Conservation (phyloP, 805 yeast genomes). For the Ogataea methylovora region DNA sequence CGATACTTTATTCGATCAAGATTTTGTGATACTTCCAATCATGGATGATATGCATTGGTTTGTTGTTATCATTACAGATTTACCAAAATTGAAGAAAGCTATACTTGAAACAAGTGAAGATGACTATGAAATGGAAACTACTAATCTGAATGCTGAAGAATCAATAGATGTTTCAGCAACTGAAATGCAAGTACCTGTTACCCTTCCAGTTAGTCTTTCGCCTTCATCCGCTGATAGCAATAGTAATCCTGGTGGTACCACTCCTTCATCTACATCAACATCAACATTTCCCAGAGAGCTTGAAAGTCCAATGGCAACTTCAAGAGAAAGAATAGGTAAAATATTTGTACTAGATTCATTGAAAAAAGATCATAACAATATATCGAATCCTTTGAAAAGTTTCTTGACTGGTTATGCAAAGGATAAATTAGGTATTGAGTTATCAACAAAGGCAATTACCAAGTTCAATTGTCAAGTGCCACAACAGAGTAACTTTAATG, state of each 20-base stretch:
- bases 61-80: conserved; percentile 61
- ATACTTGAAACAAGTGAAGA: background rate
- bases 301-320: background rate
- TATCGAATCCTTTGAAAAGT: conserved; percentile 43
- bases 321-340: conserved; percentile 23
- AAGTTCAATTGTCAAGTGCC: conserved; percentile 45
- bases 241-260: no score
- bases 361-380: conserved; percentile 45
- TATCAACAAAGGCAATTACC: conserved; percentile 39
- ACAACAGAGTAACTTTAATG: conserved; percentile 80
- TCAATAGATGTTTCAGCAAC: background rate
- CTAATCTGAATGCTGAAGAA: background rate
- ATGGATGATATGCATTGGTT: conserved; percentile 85
- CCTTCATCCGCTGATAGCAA: background rate
- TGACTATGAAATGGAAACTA: background rate
- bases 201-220: background rate
- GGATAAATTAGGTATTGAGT: conserved; percentile 45
- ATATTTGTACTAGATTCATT: conserved; percentile 73
- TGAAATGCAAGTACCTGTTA: background rate
- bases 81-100: conserved; percentile 23
- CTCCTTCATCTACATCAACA: background rate
- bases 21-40: conserved; percentile 69
- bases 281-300: background rate
- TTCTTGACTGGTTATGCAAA: conserved; percentile 64
- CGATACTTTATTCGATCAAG: conserved; percentile 45